Evolutionary conservation across 345 rosid genomes (phyloP), one percentile per base, ranked within the genome.

Genomic region (Citrus australasica): DNA sequence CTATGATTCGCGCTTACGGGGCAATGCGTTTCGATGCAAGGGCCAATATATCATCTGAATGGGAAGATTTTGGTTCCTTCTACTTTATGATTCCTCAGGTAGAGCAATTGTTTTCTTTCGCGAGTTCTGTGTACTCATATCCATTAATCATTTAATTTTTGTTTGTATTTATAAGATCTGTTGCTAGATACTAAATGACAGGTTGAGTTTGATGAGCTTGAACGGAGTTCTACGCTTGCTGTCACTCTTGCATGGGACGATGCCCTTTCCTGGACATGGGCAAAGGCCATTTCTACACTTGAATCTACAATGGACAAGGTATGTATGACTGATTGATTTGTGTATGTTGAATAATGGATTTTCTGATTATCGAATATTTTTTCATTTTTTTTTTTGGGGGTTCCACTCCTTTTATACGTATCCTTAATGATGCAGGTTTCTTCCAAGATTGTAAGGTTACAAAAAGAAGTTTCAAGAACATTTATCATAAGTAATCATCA

Each of bases 171-270:
- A 84, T 74, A 74, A 73, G 66, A 82, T 74, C 67, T 82, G 77
- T 69, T 82, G 84, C 84, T 88, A 79, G 86, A 83, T 77, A 56
- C 58, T 75, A 76, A 81, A 83, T 87, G 89, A 81, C 90, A 94
- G 97, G 95, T 95, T 59, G 98, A 95, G 90, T 93, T 89, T 73
- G 90, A 88, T 85, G 98, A 93, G 91, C 84, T 93, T 73, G 84
- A 80, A 76, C 86, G 83, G 84, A 84, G 83, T 83, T 93, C 95
- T 9, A 89, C 92, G 86, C 88, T 95, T 59, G 98, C 97, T 30
- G 85, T 88, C 33, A 90, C 95, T 9, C 38, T 93, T 78, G 94
- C 97, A 46, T 92, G 98, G 98, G 95, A 94, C 33, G 32, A 88
- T 73, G 82, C 81, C n/a, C 85, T 92, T 76, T 88, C 88, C 5